Evolutionary conservation across 768 basidiomycete genomes (phyloP), one percentile per base, ranked within the genome.

Genomic region (Serendipita indica): DNA sequence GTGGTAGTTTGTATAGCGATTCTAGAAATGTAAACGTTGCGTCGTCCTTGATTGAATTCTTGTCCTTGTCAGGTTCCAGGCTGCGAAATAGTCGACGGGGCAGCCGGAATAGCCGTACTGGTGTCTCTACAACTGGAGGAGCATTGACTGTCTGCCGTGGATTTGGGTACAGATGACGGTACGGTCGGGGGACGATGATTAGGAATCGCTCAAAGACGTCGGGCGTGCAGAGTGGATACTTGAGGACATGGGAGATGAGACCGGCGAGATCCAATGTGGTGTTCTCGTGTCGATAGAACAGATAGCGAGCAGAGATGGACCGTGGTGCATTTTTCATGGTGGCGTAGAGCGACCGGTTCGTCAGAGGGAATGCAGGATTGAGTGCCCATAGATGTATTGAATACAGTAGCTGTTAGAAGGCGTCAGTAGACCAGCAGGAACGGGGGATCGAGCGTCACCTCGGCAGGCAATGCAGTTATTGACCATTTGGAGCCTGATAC

Each of bases 71-170:
- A 28, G 71, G 70, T 6, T 66, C 64, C 1, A 86, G 70, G 25
- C 66, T 63, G n/a, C 77, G 76, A 69, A 91, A 89, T 32, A 91
- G 67, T 2, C 83, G 75, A 39, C 74, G 72, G 0, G 89, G 88
- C 0, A 91, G 74, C 57, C 82, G 60, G 10, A 49, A 10, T 5
- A 60, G 28, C 18, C n/a, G n/a, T 27, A n/a, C 43, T 60, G 57
- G 41, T 43, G 18, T 43, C 41, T 43, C 35, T 37, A 43, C 7
- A 7, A 43, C 77, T 0, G 77, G 74, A 2, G 58, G 46, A 32
- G 33, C 35, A 16, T 37, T 45, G 14, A 34, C 27, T 28, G 39
- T 25, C 16, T 12, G 13, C 20, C 10, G 18, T 58, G 52, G 43
- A 5, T n/a, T 7, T 14, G 63, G 62, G 61, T 56, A 64, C 4